Evolutionary conservation across 192 early-diverging fungal species (phyloP).

Genomic region (Gonapodya prolifera): DNA sequence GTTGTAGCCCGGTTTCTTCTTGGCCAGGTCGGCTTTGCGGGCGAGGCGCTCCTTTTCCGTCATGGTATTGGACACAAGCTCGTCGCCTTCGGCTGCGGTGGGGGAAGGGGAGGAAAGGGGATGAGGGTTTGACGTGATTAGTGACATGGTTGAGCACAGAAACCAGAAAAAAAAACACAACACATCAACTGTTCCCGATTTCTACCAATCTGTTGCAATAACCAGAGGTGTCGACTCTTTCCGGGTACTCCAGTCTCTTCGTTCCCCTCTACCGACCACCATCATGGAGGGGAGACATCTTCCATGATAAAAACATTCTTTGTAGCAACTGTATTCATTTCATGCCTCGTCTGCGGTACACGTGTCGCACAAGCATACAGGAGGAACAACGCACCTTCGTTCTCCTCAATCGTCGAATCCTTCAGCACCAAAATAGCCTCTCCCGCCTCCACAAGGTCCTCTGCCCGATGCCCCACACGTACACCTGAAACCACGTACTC

Average conservation of each 20-base stretch:
- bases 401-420: conserved; percentile 61
- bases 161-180: too few relatives aligned
- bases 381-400: conserved; percentile 14
- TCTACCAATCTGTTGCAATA: too few relatives aligned
- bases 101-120: neutral
- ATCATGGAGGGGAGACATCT: too few relatives aligned
- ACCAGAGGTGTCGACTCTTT: too few relatives aligned
- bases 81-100: conserved; percentile 46
- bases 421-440: conserved; percentile 80
- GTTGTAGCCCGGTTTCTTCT: conserved; percentile 46
- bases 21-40: conserved; percentile 59
- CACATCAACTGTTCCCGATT: too few relatives aligned
- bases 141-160: too few relatives aligned
- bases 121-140: neutral
- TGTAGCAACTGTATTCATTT: too few relatives aligned
- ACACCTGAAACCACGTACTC: conserved; percentile 1
- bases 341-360: too few relatives aligned
- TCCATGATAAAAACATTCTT: too few relatives aligned
- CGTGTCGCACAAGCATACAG: too few relatives aligned
- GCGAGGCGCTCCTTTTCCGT: conserved; percentile 50
- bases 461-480: conserved; percentile 11
- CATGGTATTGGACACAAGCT: conserved; percentile 55
- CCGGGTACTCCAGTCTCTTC: too few relatives aligned
- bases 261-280: too few relatives aligned
- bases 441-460: conserved; percentile 28